phyloP scores from a whole-genome alignment of 352 stramenopile genomes.

The Pythium periplocum region DNA sequence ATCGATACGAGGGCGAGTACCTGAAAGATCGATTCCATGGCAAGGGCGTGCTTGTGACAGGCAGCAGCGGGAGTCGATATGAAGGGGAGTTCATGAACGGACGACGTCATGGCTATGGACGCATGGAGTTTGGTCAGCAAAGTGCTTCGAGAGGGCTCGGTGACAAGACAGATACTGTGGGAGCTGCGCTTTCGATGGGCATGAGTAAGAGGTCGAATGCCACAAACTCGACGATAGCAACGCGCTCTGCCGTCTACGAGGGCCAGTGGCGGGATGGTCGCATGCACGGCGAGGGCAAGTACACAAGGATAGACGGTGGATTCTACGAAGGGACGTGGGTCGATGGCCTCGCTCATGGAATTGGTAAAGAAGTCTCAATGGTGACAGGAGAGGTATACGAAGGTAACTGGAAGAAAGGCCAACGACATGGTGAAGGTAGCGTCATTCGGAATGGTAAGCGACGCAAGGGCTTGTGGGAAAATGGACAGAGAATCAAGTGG shows the following conservation, averaged over 20 bases:
- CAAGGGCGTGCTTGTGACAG: constrained; percentile 35
- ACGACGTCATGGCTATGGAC: constrained; percentile 42
- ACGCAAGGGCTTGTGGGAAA: constrained; percentile 54
- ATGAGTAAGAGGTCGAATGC: no score
- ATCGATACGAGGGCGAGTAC: constrained; percentile 68
- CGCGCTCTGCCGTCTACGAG: constrained; percentile 28
- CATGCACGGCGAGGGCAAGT: constrained; percentile 68
- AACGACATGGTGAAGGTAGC: constrained; percentile 50
- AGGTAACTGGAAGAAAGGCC: constrained; percentile 45
- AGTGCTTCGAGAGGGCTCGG: background rate
- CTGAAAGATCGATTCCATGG: constrained; percentile 49
- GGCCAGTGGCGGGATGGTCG: constrained; percentile 54
- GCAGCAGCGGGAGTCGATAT: constrained; percentile 43
- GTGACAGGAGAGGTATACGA: constrained; percentile 48
- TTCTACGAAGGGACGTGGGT: constrained; percentile 69
- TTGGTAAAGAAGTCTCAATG: constrained; percentile 45
- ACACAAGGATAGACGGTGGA: constrained; percentile 44
- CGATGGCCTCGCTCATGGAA: constrained; percentile 48
- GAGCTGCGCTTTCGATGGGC: background rate
- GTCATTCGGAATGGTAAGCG: constrained; percentile 37
- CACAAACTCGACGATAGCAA: background rate
- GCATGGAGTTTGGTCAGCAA: constrained; percentile 47
- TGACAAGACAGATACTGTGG: background rate
- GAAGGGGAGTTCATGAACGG: constrained; percentile 52
- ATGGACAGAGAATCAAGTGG: constrained; percentile 55